Percentiles rank a stretch among this genome's conserved stretches.
These are phyloP conservation scores for Umbelopsis sp. DNA, from an alignment of 371 early-diverging fungal species.

Conservation along the genomic window DNA sequence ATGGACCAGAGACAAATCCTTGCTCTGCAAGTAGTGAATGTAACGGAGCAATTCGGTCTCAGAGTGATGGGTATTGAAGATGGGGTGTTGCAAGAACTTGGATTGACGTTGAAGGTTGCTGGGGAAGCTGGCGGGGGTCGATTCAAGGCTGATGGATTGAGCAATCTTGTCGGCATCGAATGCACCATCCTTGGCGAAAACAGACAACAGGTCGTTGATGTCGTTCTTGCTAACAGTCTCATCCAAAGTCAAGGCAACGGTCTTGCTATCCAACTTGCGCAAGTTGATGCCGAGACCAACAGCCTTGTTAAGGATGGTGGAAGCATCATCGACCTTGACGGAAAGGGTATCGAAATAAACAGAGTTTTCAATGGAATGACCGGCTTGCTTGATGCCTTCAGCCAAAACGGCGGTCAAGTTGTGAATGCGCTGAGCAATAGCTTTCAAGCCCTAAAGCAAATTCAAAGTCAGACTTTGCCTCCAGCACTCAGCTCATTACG, in stretches of 20 bases:
- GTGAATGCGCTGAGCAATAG: conserved; percentile 92
- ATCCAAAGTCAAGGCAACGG: conserved; percentile 87
- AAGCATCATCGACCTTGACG: conserved; percentile 68
- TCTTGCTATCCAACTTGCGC: conserved; percentile 73
- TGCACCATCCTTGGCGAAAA: conserved; percentile 69
- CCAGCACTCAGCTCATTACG: too few relatives aligned
- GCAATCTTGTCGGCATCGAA: conserved; percentile 47
- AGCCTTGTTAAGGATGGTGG: conserved; percentile 73
- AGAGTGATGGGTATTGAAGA: conserved; percentile 95
- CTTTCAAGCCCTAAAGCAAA: conserved; percentile 68
- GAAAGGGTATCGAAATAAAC: conserved; percentile 93
- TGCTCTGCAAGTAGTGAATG: conserved; percentile 89
- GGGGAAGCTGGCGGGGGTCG: conserved; percentile 60
- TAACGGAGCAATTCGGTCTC: conserved; percentile 98
- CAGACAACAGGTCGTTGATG: conserved; percentile 69
- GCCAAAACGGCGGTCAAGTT: conserved; percentile 84
- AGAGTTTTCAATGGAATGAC: conserved; percentile 79
- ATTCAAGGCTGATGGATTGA: conserved; percentile 44
- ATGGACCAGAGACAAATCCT: conserved; percentile 94
- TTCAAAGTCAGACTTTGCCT: too few relatives aligned
- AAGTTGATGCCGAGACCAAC: conserved; percentile 84
- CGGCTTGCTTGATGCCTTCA: conserved; percentile 68
- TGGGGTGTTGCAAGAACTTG: conserved; percentile 79
- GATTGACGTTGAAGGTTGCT: conserved; percentile 73
- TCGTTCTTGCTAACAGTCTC: conserved; percentile 88